A percentile compares a stretch with the other conserved stretches of the same genome.
Evolutionary conservation across 345 rosid genomes (phyloP).

Genomic region (Rhizophora apiculata): DNA sequence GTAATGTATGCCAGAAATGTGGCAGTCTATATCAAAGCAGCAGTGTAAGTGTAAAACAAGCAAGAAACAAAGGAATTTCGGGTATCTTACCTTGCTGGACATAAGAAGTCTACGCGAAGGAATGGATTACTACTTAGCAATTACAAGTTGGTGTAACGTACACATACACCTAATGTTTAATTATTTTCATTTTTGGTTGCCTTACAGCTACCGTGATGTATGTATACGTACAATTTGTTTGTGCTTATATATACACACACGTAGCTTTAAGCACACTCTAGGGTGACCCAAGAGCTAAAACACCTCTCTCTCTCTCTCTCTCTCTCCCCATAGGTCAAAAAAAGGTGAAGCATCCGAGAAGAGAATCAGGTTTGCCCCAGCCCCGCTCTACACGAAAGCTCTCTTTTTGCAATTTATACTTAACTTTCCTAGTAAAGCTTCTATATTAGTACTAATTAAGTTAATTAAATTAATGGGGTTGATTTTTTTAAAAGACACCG

Average conservation of each 20-base stretch:
- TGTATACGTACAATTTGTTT: too few species aligned
- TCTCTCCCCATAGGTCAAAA: not conserved
- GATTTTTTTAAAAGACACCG: not conserved
- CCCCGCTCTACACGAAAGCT: conserved; percentile 21
- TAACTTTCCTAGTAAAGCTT: not conserved
- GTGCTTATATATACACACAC: too few species aligned
- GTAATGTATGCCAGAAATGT: not conserved
- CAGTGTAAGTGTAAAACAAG: not conserved
- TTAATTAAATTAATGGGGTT: not conserved
- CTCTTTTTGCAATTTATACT: too few species aligned
- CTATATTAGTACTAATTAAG: not conserved
- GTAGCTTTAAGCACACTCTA: conserved; percentile 42
- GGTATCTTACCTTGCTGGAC: conserved; percentile 12
- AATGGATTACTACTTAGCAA: conserved; percentile 15
- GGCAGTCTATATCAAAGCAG: not conserved
- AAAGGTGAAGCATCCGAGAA: conserved; percentile 3
- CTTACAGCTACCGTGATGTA: not conserved
- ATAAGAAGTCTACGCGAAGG: conserved; percentile 36
- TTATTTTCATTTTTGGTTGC: conserved; percentile 17
- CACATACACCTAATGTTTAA: not conserved
- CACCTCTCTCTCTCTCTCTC: not conserved
- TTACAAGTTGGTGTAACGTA: conserved; percentile 17
- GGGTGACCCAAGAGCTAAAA: conserved; percentile 35
- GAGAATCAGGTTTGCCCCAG: conserved; percentile 17
- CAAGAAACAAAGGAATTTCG: too few species aligned